Conservation (phyloP, 176 grass and related monocot genomes). For the Canna indica region DNA sequence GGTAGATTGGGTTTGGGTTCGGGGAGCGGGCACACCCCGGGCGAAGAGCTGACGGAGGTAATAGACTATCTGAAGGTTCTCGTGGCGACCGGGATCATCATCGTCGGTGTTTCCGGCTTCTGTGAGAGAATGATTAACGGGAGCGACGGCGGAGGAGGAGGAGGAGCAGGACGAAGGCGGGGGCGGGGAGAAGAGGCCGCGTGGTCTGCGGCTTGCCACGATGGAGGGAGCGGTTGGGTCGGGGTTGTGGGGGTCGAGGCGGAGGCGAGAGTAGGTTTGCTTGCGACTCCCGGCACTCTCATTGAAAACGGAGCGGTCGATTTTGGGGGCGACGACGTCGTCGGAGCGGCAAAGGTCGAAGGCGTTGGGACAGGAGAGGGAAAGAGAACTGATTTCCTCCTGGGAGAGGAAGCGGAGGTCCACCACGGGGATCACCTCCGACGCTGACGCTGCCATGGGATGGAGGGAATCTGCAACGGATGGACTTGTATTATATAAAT, state of each 20-base stretch:
- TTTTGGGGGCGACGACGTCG: slow-evolving; percentile 52
- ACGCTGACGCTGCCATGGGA: slow-evolving; percentile 2
- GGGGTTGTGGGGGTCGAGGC: slow-evolving; percentile 33
- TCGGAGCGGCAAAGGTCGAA: slow-evolving; percentile 33
- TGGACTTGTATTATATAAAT: no score
- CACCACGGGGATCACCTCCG: slow-evolving; percentile 46
- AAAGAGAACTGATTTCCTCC: slow-evolving; percentile 50
- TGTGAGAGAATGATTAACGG: not conserved
- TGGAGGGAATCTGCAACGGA: not conserved
- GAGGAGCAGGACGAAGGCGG: slow-evolving; percentile 7
- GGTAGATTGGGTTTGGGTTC: slow-evolving; percentile 24
- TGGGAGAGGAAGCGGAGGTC: slow-evolving; percentile 63
- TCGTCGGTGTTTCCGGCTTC: not conserved
- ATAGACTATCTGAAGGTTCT: slow-evolving; percentile 17
- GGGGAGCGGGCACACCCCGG: slow-evolving; percentile 26
- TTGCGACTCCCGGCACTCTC: slow-evolving; percentile 92
- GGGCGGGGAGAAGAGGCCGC: not conserved
- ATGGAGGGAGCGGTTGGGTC: slow-evolving; percentile 10
- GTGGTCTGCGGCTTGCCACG: slow-evolving; percentile 10
- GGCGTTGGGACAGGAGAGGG: slow-evolving; percentile 32
- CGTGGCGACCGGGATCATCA: slow-evolving; percentile 9
- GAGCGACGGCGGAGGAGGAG: slow-evolving; percentile 15
- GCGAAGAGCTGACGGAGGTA: slow-evolving; percentile 76
- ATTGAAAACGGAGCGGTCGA: slow-evolving; percentile 77
- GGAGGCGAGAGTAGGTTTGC: slow-evolving; percentile 77